phyloP scores from a whole-genome alignment of 768 basidiomycete genomes.

The Boletus rubescentipes region DNA sequence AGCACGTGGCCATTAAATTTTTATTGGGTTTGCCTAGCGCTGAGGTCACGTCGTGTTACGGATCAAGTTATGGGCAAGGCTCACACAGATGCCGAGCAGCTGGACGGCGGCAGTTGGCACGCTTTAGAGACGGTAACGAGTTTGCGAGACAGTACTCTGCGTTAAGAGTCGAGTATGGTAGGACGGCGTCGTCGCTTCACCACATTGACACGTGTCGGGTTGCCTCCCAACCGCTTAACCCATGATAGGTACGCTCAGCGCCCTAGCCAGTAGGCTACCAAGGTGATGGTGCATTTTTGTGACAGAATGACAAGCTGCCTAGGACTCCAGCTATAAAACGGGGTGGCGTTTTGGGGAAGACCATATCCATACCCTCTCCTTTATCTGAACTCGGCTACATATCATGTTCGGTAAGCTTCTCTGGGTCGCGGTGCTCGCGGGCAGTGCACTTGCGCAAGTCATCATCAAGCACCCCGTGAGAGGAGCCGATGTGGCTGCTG shows the following conservation, averaged over 20 bases:
- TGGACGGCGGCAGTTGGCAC: no score
- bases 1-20: no score
- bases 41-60: no score
- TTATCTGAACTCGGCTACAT: no score
- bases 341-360: no score
- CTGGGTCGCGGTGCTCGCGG: constrained; percentile 4
- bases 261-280: background rate
- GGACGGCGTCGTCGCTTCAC: background rate
- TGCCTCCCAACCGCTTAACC: background rate
- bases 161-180: no score
- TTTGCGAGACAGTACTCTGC: no score
- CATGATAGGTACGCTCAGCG: background rate
- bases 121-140: no score
- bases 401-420: constrained; percentile 16
- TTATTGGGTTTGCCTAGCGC: no score
- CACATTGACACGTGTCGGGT: background rate
- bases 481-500: constrained; percentile 33
- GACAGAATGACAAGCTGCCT: background rate
- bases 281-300: background rate
- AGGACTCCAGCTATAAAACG: constrained; percentile 12
- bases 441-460: constrained; percentile 41
- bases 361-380: background rate
- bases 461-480: constrained; percentile 36
- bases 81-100: no score
- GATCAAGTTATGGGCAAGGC: no score